Conservation (phyloP, 2,329 filamentous ascomycete genomes). For the Stemphylium beticola region DNA sequence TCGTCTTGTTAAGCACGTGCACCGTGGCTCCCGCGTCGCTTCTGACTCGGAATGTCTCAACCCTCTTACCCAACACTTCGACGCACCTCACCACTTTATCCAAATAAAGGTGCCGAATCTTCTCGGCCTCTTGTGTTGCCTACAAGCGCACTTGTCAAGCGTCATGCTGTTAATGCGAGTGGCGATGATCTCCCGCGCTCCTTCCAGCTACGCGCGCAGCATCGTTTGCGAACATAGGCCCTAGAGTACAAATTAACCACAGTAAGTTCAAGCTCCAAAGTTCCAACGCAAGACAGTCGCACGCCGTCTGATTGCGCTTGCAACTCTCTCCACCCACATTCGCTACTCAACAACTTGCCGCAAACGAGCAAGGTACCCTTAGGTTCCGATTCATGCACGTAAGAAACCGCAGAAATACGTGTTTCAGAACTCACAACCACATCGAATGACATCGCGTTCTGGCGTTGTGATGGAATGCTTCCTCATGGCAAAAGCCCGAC, state of each 20-base stretch:
- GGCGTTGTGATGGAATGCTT: background rate
- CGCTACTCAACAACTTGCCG: background rate
- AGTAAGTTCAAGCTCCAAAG: too few species aligned
- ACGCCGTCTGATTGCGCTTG: too few species aligned
- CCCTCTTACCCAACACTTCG: background rate
- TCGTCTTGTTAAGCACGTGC: background rate
- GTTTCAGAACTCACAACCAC: slow-evolving; percentile 1
- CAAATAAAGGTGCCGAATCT: background rate
- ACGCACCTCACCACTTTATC: slow-evolving; percentile 6
- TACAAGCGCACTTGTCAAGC: too few species aligned
- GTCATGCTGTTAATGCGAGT: too few species aligned
- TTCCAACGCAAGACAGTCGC: too few species aligned
- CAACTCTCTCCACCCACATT: too few species aligned
- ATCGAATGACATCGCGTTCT: background rate
- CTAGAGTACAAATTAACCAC: too few species aligned
- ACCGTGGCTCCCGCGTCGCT: slow-evolving; percentile 1
- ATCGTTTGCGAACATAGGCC: too few species aligned
- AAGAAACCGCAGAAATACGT: background rate
- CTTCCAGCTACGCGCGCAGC: too few species aligned
- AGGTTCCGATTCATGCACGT: slow-evolving; percentile 3
- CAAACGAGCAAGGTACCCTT: background rate
- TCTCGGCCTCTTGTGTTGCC: background rate
- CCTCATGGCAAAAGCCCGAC: background rate
- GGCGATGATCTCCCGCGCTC: too few species aligned
- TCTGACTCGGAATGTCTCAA: slow-evolving; percentile 14